Evolutionary conservation across 2,329 filamentous ascomycete species (phyloP).

Genomic region (Lasiodiplodia citricola): DNA sequence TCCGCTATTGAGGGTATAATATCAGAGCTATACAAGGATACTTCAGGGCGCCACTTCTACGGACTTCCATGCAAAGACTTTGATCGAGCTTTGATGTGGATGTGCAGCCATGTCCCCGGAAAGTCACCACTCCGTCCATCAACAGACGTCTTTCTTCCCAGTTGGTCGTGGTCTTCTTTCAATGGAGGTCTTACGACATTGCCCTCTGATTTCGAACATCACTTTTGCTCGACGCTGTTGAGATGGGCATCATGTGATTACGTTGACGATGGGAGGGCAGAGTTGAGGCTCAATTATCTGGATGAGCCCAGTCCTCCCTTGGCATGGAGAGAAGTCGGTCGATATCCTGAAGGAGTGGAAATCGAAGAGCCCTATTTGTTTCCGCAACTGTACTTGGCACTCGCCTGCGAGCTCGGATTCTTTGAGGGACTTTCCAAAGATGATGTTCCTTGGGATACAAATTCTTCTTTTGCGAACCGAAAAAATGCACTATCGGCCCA

Average conservation of each 20-base stretch:
- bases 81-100: conserved; percentile 14
- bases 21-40: background rate
- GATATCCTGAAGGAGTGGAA: background rate
- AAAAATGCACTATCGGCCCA: background rate
- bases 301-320: background rate
- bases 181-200: background rate
- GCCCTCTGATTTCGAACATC: background rate
- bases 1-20: conserved; percentile 13
- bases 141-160: background rate
- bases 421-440: background rate
- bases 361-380: background rate
- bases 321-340: background rate
- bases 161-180: conserved; percentile 20
- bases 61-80: conserved; percentile 3
- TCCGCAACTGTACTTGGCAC: conserved; percentile 10
- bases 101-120: background rate
- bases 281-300: background rate
- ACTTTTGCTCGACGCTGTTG: background rate
- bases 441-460: background rate
- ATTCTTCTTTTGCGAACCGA: background rate
- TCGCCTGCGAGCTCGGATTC: background rate
- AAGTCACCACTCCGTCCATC: background rate
- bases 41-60: background rate
- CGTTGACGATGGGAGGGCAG: background rate
- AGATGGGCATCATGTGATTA: background rate